A percentile compares a stretch with the other conserved stretches of the same genome.
Conservation (phyloP, 768 basidiomycete genomes). For the Holtermannia corniformis region DNA sequence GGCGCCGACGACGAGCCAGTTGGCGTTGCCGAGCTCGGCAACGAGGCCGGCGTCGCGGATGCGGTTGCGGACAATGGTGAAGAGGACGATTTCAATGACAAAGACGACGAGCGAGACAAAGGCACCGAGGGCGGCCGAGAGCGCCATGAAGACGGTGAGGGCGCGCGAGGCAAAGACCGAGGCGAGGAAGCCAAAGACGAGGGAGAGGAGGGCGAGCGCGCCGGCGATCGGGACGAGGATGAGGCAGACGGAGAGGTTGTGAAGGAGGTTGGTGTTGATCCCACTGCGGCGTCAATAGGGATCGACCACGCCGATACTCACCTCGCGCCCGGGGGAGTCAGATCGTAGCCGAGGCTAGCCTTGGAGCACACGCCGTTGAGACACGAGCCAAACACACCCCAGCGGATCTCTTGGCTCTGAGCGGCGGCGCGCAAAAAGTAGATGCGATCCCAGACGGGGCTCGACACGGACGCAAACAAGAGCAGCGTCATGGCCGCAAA, state of each 20-base stretch:
- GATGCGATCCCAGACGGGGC: conserved; percentile 63
- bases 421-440: conserved; percentile 55
- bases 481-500: conserved; percentile 59
- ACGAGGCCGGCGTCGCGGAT: conserved; percentile 45
- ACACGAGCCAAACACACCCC: conserved; percentile 66
- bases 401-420: conserved; percentile 46
- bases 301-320: conserved; percentile 11
- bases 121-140: conserved; percentile 57
- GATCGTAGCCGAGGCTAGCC: conserved; percentile 53
- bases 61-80: conserved; percentile 57
- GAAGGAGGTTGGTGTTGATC: conserved; percentile 51
- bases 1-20: conserved; percentile 72
- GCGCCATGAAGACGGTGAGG: conserved; percentile 69
- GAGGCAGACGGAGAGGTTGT: conserved; percentile 62
- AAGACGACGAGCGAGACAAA: conserved; percentile 60
- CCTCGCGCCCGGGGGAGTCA: conserved; percentile 33
- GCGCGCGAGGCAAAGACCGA: conserved; percentile 56
- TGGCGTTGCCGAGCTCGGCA: conserved; percentile 55
- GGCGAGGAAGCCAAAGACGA: conserved; percentile 45
- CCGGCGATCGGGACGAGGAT: conserved; percentile 71
- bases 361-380: conserved; percentile 24
- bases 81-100: conserved; percentile 71
- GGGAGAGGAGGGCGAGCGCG: conserved; percentile 28
- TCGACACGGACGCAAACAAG: conserved; percentile 52
- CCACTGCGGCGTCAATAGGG: conserved; percentile 41